These are phyloP conservation scores for Sclerotinia spermophila DNA, from an alignment of 2,329 filamentous ascomycete species.

Conservation along the genomic window DNA sequence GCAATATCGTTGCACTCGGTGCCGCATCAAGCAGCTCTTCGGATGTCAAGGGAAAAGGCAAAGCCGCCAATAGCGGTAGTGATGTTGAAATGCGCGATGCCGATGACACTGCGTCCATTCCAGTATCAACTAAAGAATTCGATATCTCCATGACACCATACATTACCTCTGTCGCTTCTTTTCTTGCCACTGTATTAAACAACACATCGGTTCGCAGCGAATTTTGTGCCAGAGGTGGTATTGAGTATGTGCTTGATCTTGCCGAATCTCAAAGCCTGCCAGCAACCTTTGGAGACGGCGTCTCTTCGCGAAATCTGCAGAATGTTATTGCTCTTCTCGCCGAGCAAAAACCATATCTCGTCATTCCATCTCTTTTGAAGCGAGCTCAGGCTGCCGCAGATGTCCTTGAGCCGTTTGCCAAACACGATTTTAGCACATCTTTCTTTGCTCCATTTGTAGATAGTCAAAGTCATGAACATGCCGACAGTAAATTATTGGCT, in stretches of 20 bases:
- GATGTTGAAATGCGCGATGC: conserved; percentile 68
- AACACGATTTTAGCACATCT: conserved; percentile 47
- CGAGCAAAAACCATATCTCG: conserved; percentile 75
- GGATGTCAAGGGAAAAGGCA: conserved; percentile 42
- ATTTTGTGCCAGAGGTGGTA: conserved; percentile 75
- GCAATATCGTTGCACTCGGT: conserved; percentile 56
- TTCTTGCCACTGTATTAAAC: conserved; percentile 50
- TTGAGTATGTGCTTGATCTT: conserved; percentile 80
- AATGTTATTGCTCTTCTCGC: conserved; percentile 73
- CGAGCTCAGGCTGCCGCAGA: conserved; percentile 69
- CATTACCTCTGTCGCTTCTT: conserved; percentile 71
- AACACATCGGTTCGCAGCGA: conserved; percentile 40
- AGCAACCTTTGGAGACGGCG: conserved; percentile 64
- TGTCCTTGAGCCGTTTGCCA: conserved; percentile 62
- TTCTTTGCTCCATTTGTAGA: conserved; percentile 70
- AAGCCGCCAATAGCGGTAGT: conserved; percentile 43
- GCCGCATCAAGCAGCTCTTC: conserved; percentile 33
- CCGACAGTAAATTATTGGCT: conserved; percentile 44
- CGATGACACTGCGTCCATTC: conserved; percentile 26
- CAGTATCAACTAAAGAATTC: conserved; percentile 24
- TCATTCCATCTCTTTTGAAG: conserved; percentile 75
- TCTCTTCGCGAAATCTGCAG: conserved; percentile 66
- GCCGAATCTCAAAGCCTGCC: conserved; percentile 78
- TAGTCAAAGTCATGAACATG: conserved; percentile 38
- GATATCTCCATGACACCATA: conserved; percentile 46